phyloP scores from a whole-genome alignment of 306 rosid species.

The Prunus mira region DNA sequence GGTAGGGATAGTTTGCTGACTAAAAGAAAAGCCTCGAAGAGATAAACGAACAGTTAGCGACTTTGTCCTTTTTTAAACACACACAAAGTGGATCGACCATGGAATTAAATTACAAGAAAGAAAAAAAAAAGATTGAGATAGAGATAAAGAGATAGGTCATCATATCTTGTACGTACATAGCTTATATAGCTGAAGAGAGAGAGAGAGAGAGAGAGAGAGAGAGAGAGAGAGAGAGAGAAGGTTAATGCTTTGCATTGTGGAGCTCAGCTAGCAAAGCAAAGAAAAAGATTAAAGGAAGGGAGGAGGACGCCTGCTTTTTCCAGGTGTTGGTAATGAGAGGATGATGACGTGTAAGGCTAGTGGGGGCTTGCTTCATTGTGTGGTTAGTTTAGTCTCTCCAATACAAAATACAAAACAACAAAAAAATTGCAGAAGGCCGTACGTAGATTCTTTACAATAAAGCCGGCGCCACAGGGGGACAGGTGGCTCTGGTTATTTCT shows the following conservation, averaged over 20 bases:
- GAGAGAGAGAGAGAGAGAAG: neutral
- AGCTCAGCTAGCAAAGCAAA: neutral
- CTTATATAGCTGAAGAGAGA: neutral
- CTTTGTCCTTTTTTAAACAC: neutral
- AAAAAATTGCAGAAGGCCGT: neutral
- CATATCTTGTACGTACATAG: neutral
- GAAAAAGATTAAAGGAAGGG: neutral
- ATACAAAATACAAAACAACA: neutral
- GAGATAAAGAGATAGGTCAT: neutral
- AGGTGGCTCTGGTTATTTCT: neutral
- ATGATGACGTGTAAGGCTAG: neutral
- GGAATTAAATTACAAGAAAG: neutral
- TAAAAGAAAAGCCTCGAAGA: neutral
- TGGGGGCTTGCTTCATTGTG: neutral
- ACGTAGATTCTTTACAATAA: neutral
- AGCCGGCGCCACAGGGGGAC: neutral
- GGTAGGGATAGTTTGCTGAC: neutral
- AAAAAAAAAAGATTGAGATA: neutral
- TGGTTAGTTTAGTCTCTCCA: neutral
- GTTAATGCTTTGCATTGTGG: neutral
- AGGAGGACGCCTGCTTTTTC: neutral
- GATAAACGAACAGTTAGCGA: neutral
- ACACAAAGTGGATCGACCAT: neutral
- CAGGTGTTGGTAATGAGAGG: neutral
- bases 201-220: neutral